phyloP scores from a whole-genome alignment of 2,329 filamentous ascomycete genomes.

The Penicillium paneum region DNA sequence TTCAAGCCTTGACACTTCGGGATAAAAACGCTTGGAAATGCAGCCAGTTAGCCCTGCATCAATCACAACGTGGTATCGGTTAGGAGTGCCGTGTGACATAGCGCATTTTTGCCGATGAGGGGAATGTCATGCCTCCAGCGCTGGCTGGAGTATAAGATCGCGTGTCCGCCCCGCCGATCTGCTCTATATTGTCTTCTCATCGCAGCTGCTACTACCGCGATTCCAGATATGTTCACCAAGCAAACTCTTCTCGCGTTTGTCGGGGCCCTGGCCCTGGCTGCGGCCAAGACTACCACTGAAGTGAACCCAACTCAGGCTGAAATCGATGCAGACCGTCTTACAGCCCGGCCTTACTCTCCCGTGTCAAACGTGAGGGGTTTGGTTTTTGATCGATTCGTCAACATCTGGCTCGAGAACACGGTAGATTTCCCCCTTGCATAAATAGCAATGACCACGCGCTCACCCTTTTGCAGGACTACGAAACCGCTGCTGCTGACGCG shows the following conservation, averaged over 20 bases:
- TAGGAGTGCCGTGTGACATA: not conserved
- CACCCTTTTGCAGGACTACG: constrained; percentile 50
- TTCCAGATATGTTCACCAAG: constrained; percentile 46
- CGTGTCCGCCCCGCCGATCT: constrained; percentile 7
- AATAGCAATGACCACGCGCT: constrained; percentile 37
- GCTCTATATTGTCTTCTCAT: constrained; percentile 4
- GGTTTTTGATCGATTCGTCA: constrained; percentile 68
- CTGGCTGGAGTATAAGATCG: constrained; percentile 19
- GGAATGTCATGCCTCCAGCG: not conserved
- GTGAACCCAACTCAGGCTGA: constrained; percentile 28
- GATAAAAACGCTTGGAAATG: not conserved
- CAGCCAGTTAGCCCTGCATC: constrained; percentile 15
- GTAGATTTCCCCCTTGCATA: constrained; percentile 40
- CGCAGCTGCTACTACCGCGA: not conserved
- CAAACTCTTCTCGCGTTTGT: constrained; percentile 46
- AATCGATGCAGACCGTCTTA: constrained; percentile 46
- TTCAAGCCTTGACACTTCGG: not conserved
- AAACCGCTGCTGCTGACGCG: constrained; percentile 60
- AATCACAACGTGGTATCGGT: constrained; percentile 16
- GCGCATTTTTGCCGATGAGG: not conserved
- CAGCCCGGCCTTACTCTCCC: constrained; percentile 60
- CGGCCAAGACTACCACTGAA: constrained; percentile 27
- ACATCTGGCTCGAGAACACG: constrained; percentile 77
- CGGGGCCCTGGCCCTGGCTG: constrained; percentile 23
- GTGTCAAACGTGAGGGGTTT: constrained; percentile 66